Base-by-base conservation (phyloP, 345 rosid species). In the Leavenworthia alabamica region DNA sequence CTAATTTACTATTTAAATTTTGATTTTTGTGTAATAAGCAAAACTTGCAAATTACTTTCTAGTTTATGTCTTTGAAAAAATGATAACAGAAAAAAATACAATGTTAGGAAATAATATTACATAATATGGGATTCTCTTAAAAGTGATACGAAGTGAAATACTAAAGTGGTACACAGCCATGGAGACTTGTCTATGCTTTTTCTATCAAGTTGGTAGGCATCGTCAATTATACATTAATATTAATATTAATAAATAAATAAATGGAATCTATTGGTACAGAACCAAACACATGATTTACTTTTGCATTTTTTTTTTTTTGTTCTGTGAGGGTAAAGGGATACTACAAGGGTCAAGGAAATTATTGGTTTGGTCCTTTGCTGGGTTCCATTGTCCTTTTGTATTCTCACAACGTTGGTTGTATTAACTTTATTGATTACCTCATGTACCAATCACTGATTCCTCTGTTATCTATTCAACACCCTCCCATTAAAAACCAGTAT, bases 191-290 rank as follows among this genome's bases (percentile, higher is more conserved):
- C 19, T 39, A 46, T 40, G 60, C 66, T 41, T 64, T 70, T 67
- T 40, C 55, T 65, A 71, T 65, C 60, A 42, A 73, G 73, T 79
- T 69, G 73, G 77, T 70, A 72, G 84, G 89, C 72, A 64, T 72
- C 75, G 72, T 75, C 76, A n/a, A 73, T 62, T 49, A 75, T 67
- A 47, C 15, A 44, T 31, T n/a, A n/a, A n/a, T n/a, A n/a, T n/a
- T n/a, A n/a, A 17, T 60, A 42, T 15, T 23, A 23, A 23, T 23
- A 23, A 23, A 23, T 23, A 11, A 20, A 11, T 8, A 22, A 24
- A 16, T 12, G 73, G 66, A 60, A 51, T 59, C 61, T 52, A 60
- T 68, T 43, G 73, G 67, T 44, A 60, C 47, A 51, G 24, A 60
- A 42, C 31, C 73, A 43, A 42, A 68, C 66, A 68, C 66, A 51